These are phyloP conservation scores for Lasiodiplodia hormozganensis DNA, from an alignment of 2,329 filamentous ascomycete species.

Conservation along the genomic window DNA sequence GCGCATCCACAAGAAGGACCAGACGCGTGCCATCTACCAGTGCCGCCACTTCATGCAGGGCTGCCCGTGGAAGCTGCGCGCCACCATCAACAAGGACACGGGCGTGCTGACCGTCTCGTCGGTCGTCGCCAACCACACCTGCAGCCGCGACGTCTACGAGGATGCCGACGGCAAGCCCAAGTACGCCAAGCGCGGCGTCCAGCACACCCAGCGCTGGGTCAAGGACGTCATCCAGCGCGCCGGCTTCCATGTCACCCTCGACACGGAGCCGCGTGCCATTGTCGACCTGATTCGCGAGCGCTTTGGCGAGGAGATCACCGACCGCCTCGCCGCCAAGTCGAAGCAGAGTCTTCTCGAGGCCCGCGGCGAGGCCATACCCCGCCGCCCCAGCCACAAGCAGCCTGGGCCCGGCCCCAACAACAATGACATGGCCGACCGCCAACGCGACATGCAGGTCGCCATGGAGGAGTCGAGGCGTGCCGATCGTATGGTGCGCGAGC, in stretches of 20 bases:
- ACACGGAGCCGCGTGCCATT: conserved; percentile 30
- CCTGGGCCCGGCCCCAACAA: conserved; percentile 25
- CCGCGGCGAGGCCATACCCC: conserved; percentile 28
- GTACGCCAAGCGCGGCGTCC: conserved; percentile 32
- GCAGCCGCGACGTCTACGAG: conserved; percentile 28
- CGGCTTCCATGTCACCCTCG: conserved; percentile 28
- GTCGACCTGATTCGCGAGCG: conserved; percentile 29
- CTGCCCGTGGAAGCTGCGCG: conserved; percentile 32
- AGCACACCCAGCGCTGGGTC: conserved; percentile 33
- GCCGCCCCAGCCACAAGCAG: conserved; percentile 29
- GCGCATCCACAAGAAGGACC: conserved; percentile 32
- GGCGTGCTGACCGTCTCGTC: conserved; percentile 29
- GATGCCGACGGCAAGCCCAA: conserved; percentile 31
- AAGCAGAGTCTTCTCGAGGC: conserved; percentile 30
- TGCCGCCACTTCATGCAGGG: conserved; percentile 30
- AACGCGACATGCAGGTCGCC: conserved; percentile 29
- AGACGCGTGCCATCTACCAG: conserved; percentile 31
- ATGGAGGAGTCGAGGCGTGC: conserved; percentile 23
- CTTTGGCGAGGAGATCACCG: conserved; percentile 31
- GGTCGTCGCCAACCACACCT: conserved; percentile 30
- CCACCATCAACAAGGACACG: conserved; percentile 30
- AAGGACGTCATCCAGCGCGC: conserved; percentile 29
- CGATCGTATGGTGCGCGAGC: conserved; percentile 27
- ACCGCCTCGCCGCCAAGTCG: conserved; percentile 30
- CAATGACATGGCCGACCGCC: conserved; percentile 25